Base-by-base conservation (phyloP, 495 filamentous ascomycete genomes). In the Jackrogersella multiformis region DNA sequence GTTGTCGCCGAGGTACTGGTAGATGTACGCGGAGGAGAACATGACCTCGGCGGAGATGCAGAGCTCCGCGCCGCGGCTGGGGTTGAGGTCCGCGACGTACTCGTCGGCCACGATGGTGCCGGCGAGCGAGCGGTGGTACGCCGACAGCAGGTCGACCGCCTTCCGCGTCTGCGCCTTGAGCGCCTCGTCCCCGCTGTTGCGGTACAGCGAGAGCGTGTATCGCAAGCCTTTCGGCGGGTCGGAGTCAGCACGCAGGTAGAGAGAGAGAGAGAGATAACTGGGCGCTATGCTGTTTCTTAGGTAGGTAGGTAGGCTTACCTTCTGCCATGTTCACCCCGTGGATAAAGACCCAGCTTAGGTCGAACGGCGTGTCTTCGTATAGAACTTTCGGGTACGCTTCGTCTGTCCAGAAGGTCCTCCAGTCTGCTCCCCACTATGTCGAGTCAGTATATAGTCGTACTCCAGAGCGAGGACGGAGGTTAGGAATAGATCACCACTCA, bases 1-100 rank as follows among this genome's bases (percentile, higher is more conserved):
- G 32, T 80, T 80, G 54, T 83, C 81, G 15, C 83, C 83, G 1
- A 84, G 64, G 30, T 70, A 56, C 23, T 73, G 76, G 64, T 77
- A 77, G 16, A 78, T 62, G 39, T 77, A 77, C 9, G 66, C 70
- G 13, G 76, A 46, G 0, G 76, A 77, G 61, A 77, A 77, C 28
- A 61, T 66, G 8, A 73, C 74, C 60, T 78, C 76, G 20, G 76
- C 70, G 8, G 69, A 68, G 23, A 76, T 73, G 61, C 75, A 77
- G 20, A 76, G 70, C 72, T 80, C 67, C 28, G 72, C 71, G 1
- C 74, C 73, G 20, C 68, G 62, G 59, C 69, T 68, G 1, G 73
- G 68, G 8, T 72, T 66, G 21, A 72, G 44, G 34, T 74, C 74
- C 21, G 65, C 57, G 16, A 71, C 39, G 23, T 73, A 70, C 57